These are phyloP conservation scores for Ascodesmis nigricans DNA, from an alignment of 495 filamentous ascomycete species.

Conservation along the genomic window DNA sequence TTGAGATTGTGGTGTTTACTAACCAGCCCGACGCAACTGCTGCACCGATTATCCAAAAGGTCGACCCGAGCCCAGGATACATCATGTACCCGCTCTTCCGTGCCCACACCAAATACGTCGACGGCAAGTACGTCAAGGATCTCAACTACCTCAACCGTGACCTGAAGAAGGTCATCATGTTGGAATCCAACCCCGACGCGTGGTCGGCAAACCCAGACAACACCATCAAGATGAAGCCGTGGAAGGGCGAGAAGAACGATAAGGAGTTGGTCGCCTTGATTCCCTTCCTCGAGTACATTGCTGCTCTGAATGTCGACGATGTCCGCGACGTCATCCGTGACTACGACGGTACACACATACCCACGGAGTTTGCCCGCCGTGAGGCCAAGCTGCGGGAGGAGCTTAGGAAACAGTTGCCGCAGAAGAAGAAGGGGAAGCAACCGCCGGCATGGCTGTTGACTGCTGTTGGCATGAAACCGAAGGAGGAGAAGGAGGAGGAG, in stretches of 20 bases:
- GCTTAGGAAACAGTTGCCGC: constrained; percentile 54
- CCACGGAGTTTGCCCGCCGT: constrained; percentile 68
- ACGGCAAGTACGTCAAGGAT: constrained; percentile 94
- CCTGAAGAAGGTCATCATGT: constrained; percentile 75
- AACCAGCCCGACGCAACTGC: constrained; percentile 57
- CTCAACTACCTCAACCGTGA: constrained; percentile 89
- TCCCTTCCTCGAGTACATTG: constrained; percentile 89
- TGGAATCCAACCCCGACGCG: constrained; percentile 67
- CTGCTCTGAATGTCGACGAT: constrained; percentile 74
- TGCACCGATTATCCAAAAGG: constrained; percentile 71
- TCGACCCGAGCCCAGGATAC: constrained; percentile 77
- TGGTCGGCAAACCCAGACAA: constrained; percentile 76
- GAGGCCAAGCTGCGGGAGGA: constrained; percentile 62
- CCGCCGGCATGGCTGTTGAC: constrained; percentile 37
- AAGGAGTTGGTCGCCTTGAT: constrained; percentile 68
- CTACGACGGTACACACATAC: constrained; percentile 68
- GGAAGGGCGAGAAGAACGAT: constrained; percentile 65
- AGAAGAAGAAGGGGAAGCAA: constrained; percentile 35
- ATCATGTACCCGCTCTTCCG: constrained; percentile 89
- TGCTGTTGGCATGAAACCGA: constrained; percentile 53
- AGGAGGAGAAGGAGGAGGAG: constrained; percentile 43
- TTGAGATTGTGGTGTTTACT: constrained; percentile 91
- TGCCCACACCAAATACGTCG: constrained; percentile 83
- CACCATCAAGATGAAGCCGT: constrained; percentile 72
- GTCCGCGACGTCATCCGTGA: constrained; percentile 66